Evolutionary conservation across 192 early-diverging fungal species (phyloP), one percentile per base, ranked within the genome.

Genomic region (Ambispora gerdemannii): DNA sequence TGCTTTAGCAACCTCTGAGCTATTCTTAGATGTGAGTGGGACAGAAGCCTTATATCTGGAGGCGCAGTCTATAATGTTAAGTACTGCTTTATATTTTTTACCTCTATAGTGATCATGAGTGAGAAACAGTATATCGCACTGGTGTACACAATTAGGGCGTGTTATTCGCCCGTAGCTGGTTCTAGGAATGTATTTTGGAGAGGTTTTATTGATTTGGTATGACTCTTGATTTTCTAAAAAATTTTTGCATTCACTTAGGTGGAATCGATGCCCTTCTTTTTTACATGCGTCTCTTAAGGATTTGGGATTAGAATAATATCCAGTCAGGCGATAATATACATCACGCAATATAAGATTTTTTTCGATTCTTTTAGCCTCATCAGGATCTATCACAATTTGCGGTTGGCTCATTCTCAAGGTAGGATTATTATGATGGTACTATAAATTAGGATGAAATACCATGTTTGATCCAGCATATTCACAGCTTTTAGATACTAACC

Each of bases 121-220:
- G 22, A 50, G 63, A 64, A 64, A 64, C 17, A 64, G 27, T 38
- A 64, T 38, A 64, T 64, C 43, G 20, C 38, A 47, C 36, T 49
- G 63, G 19, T 64, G 20, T 43, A 64, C 24, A 43, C 24, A 64
- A 49, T 64, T 64, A 7, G 63, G 63, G 6, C 15, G 4, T 64
- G 8, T 38, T 49, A 64, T 64, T 64, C 15, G 22, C 22, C 38
- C 22, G 49, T 64, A 64, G 13, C 38, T 64, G 22, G 49, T 19
- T 49, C 38, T 38, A 49, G 63, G 24, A 24, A 38, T 64, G 13
- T 64, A 28, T 64, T 64, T 64, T 6, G 24, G 24, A 25, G 62
- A 63, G 4, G 33, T 58, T 58, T n/a, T n/a, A n/a, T n/a, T n/a
- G n/a, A n/a, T n/a, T n/a, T n/a, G n/a, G n/a, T n/a, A n/a, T n/a